phyloP scores from a whole-genome alignment of 176 grass and related monocot genomes.

The Pontederia crassipes region DNA sequence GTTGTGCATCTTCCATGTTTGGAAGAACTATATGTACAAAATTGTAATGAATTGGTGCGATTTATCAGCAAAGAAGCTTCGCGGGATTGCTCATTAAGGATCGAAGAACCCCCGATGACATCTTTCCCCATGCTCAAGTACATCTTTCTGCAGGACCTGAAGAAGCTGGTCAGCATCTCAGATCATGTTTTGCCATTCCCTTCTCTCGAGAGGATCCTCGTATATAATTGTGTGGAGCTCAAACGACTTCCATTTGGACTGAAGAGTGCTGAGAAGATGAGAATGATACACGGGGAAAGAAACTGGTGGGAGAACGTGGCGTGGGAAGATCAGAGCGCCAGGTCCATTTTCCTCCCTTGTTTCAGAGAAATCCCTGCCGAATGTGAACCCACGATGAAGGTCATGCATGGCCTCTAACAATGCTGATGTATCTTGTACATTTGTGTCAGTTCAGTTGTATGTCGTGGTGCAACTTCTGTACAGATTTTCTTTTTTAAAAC shows the following conservation, averaged over 20 bases:
- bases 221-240: slow-evolving; percentile 23
- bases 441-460: background rate
- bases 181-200: slow-evolving; percentile 13
- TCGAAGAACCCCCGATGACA: slow-evolving; percentile 11
- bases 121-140: slow-evolving; percentile 21
- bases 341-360: background rate
- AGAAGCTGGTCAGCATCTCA: slow-evolving; percentile 13
- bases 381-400: slow-evolving; percentile 6
- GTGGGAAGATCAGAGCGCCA: slow-evolving; percentile 17
- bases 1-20: slow-evolving; percentile 19
- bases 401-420: background rate
- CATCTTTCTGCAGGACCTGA: slow-evolving; percentile 1
- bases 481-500: too few relatives aligned
- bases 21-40: slow-evolving; percentile 25
- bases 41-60: slow-evolving; percentile 23
- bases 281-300: slow-evolving; percentile 23
- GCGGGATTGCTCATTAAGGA: background rate
- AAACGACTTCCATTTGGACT: slow-evolving; percentile 19
- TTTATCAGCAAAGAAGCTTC: slow-evolving; percentile 11
- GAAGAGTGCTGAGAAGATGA: slow-evolving; percentile 9
- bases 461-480: too few relatives aligned
- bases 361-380: slow-evolving; percentile 15
- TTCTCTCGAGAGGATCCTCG: slow-evolving; percentile 29
- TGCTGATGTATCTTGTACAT: background rate
- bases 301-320: slow-evolving; percentile 31